Evolutionary conservation across 345 rosid species (phyloP), one percentile per base, ranked within the genome.

Genomic region (Populus pruinosa): DNA sequence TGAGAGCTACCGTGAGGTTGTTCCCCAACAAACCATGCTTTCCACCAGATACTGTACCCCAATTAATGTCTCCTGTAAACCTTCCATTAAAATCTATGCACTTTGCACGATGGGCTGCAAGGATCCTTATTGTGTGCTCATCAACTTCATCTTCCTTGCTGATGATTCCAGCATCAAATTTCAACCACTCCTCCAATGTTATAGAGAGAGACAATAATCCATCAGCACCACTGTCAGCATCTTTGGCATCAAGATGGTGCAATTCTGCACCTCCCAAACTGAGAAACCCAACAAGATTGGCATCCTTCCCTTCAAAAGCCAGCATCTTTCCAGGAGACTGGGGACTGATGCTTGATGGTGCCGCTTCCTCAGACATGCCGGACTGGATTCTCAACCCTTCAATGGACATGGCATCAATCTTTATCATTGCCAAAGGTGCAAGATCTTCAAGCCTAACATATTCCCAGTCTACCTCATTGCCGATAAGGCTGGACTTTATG

Each of bases 341-440:
- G 41, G 88, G 81, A 75, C 79, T 74, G 63, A 88, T 76, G 73
- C 70, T 79, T 74, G 89, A 83, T 44, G 91, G 88, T 76, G 94
- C 82, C 77, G 79, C 90, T 77, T 87, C 90, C 47, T 80, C 86
- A 8, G 91, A 82, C 91, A 90, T 84, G 84, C 88, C 89, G 69
- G 86, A 90, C 70, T 91, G 94, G 85, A 90, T 86, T 82, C 82
- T 89, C 81, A 90, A 86, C 49, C 95, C 95, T 75, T 93, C 91
- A 64, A 91, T 65, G 33, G 75, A 71, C 68, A 93, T 90, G 77
- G 69, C 83, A 78, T 90, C 91, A 76, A 93, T 87, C 61, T 69
- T 87, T 80, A 84, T 83, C 74, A 89, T 73, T 33, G 89, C 90
- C 62, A 83, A 77, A 56, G 81, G 77, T 69, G 78, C 62, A 79